Percentiles rank a stretch among this genome's conserved stretches.
Evolutionary conservation across 139 green algal genomes (phyloP).

Genomic region (Klebsormidium nitens): DNA sequence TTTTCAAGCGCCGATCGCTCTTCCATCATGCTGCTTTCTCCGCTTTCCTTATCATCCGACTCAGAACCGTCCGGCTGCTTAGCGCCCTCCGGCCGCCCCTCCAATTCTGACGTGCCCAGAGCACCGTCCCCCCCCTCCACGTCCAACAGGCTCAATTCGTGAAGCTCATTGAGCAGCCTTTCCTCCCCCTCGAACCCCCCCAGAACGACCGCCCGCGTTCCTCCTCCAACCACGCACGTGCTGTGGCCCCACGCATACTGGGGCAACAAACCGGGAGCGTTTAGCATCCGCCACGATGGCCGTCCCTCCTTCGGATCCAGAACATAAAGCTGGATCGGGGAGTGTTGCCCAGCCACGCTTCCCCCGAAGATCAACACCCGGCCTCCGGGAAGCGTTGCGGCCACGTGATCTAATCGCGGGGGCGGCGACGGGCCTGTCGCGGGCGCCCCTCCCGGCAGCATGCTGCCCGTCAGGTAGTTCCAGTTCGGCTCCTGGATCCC

Average conservation of each 20-base stretch:
- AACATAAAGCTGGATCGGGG: constrained; percentile 21
- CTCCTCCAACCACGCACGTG: constrained; percentile 31
- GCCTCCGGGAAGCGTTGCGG: constrained; percentile 11
- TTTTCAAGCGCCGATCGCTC: too few relatives aligned
- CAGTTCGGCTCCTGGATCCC: constrained; percentile 26
- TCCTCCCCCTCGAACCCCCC: constrained; percentile 31
- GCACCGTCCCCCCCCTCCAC: background rate
- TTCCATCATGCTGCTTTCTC: too few relatives aligned
- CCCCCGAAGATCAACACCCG: constrained; percentile 37
- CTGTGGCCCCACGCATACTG: constrained; percentile 33
- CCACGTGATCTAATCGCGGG: constrained; percentile 39
- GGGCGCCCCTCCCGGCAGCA: constrained; percentile 3
- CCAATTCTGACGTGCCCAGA: too few relatives aligned
- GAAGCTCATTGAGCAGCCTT: constrained; percentile 36
- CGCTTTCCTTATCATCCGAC: too few relatives aligned
- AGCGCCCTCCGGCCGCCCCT: too few relatives aligned
- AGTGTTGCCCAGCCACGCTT: constrained; percentile 5
- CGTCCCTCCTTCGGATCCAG: constrained; percentile 17
- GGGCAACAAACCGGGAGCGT: constrained; percentile 10
- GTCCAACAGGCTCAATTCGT: constrained; percentile 26
- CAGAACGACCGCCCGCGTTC: constrained; percentile 21
- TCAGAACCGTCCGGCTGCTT: too few relatives aligned
- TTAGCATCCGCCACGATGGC: constrained; percentile 22
- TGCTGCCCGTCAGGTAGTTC: constrained; percentile 27
- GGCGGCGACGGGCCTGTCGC: constrained; percentile 14